Base-by-base conservation (phyloP, 2,329 filamentous ascomycete genomes). In the Cadophora gregata region DNA sequence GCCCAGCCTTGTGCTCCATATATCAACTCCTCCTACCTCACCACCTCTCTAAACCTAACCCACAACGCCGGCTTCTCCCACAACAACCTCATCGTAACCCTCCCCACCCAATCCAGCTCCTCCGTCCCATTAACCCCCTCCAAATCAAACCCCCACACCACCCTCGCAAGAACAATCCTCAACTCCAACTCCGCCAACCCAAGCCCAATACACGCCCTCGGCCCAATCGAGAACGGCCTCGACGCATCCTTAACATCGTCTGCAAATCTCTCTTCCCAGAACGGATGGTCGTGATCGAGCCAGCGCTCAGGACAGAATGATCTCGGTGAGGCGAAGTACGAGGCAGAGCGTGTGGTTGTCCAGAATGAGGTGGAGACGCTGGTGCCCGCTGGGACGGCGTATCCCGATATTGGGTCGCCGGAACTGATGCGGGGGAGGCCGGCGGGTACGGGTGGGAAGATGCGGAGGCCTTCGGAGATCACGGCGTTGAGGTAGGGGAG, bases 281-380 rank as follows among this genome's bases (percentile, higher is more conserved):
- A 53, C 9, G 25, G 12, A 53, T 53, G 45, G 14, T 42, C 56
- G 12, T 48, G 38, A 61, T 77, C 71, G 66, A 56, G 79, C 78
- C 80, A 81, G 0, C 80, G 71, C 36, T 73, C 71, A 7, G 70
- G 68, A 4, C 65, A 56, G 59, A 73, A 73, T 10, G 42, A 38
- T 36, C 64, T 50, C 0, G 79, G 77, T 2, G 79, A 72, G 0
- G 70, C 47, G 47, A 69, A 71, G 21, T 71, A 66, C 10, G 24
- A 25, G 12, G 50, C 9, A 12, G 65, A 66, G 4, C 33, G 29
- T 27, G 58, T 55, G 6, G 63, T 33, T 24, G 65, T 45, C 24
- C 38, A 64, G 21, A 62, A 61, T 10, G 53, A 58, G 3, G 59
- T 53, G 24, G 50, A 36, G 12, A 70, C 65, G 14, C 29, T 55